phyloP scores from a whole-genome alignment of 2,329 filamentous ascomycete species.

The Venturia nashicola region DNA sequence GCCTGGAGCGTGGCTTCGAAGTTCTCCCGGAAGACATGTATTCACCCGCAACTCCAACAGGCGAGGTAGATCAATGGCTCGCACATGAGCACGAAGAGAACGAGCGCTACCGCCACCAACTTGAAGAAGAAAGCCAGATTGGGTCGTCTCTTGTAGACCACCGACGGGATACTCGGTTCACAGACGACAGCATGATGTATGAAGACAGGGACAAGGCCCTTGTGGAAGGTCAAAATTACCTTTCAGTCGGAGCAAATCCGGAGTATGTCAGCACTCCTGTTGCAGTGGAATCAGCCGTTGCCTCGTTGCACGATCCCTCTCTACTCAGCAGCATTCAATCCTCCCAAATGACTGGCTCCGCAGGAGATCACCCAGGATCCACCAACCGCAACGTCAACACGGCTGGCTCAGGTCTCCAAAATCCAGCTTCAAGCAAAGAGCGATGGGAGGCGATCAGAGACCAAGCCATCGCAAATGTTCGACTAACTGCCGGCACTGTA shows the following conservation, averaged over 20 bases:
- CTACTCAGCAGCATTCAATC: slow-evolving; percentile 42
- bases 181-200: slow-evolving; percentile 35
- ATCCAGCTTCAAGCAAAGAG: slow-evolving; percentile 4
- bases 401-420: background rate
- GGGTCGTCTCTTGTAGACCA: slow-evolving; percentile 29
- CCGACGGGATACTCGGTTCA: slow-evolving; percentile 15
- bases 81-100: slow-evolving; percentile 46
- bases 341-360: slow-evolving; percentile 17
- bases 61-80: slow-evolving; percentile 37
- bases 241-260: slow-evolving; percentile 59
- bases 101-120: slow-evolving; percentile 38
- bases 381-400: background rate
- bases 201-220: slow-evolving; percentile 40
- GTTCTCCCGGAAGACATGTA: slow-evolving; percentile 33
- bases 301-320: slow-evolving; percentile 78
- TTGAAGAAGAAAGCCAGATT: slow-evolving; percentile 31
- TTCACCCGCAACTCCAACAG: slow-evolving; percentile 18
- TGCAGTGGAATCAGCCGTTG: slow-evolving; percentile 79
- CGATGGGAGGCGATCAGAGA: slow-evolving; percentile 9
- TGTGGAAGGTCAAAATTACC: slow-evolving; percentile 54
- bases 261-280: slow-evolving; percentile 60
- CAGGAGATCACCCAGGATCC: slow-evolving; percentile 8
- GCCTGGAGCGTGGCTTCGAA: slow-evolving; percentile 37
- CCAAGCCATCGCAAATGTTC: slow-evolving; percentile 9
- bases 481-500: background rate